Percentiles rank a stretch among this genome's conserved stretches.
Conservation (phyloP, 1,139 yeast genomes). For the Suhomyces yuchorum region DNA sequence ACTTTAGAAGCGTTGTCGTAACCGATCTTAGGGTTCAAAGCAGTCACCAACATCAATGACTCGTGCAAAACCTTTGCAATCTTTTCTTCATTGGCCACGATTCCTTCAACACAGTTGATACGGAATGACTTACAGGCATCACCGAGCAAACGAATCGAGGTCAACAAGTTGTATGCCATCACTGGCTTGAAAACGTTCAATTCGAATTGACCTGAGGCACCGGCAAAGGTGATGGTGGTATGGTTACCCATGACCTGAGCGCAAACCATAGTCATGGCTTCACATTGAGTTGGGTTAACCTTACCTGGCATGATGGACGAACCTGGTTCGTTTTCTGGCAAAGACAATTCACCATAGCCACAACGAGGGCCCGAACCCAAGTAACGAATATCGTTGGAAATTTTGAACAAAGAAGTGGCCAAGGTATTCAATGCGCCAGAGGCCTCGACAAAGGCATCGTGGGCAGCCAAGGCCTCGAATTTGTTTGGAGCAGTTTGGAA, state of each 20-base stretch:
- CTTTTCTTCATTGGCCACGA: conserved; percentile 83
- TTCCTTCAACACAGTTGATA: conserved; percentile 92
- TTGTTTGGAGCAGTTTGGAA: conserved; percentile 97
- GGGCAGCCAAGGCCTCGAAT: conserved; percentile 98
- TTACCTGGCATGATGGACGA: conserved; percentile 99
- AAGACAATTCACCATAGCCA: conserved; percentile 93
- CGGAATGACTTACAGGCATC: conserved; percentile 92
- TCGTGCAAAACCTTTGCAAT: conserved; percentile 87
- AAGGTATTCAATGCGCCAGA: conserved; percentile 96
- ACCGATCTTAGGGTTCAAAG: conserved; percentile 97
- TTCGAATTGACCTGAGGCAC: conserved; percentile 98
- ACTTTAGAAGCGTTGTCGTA: conserved; percentile 96
- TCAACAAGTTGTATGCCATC: conserved; percentile 84
- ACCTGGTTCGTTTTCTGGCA: conserved; percentile 99
- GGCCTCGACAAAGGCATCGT: conserved; percentile 96
- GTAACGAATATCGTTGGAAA: conserved; percentile 96
- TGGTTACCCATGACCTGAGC: conserved; percentile 98
- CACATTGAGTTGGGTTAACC: conserved; percentile 98
- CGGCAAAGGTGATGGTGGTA: conserved; percentile 91
- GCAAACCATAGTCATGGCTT: conserved; percentile 97
- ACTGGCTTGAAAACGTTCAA: conserved; percentile 98
- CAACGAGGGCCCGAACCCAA: conserved; percentile 99
- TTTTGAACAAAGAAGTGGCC: conserved; percentile 90
- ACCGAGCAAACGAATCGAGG: conserved; percentile 83
- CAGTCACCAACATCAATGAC: conserved; percentile 96